Conservation (phyloP, 345 rosid species). For the Reutealis trisperma region DNA sequence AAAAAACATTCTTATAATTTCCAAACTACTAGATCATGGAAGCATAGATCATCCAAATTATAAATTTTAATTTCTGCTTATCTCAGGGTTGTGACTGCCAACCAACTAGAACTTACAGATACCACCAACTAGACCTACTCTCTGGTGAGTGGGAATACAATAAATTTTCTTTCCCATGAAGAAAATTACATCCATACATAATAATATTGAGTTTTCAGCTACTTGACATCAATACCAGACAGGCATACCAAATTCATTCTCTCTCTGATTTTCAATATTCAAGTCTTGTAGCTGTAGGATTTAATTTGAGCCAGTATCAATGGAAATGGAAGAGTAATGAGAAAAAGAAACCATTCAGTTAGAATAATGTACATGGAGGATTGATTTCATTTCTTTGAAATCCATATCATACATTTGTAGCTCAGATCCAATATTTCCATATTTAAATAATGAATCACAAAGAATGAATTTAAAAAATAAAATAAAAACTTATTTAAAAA, state of each 20-base stretch:
- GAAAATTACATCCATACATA: not conserved
- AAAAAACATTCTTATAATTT: too few relatives aligned
- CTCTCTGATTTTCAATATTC: not conserved
- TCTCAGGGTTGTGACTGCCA: not conserved
- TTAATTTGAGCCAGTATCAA: too few relatives aligned
- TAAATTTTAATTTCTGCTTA: too few relatives aligned
- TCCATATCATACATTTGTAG: conserved; percentile 21
- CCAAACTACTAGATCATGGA: too few relatives aligned
- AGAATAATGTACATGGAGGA: conserved; percentile 1
- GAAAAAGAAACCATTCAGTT: not conserved
- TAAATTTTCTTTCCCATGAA: not conserved
- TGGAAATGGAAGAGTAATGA: not conserved
- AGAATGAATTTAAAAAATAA: not conserved
- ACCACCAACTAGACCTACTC: not conserved
- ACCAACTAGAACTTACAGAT: not conserved
- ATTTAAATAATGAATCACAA: conserved; percentile 15
- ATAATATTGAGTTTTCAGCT: not conserved
- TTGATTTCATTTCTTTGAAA: conserved; percentile 1
- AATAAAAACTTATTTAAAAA: not conserved
- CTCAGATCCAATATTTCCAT: conserved; percentile 15
- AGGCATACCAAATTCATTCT: not conserved
- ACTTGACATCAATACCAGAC: not conserved
- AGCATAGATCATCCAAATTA: too few relatives aligned
- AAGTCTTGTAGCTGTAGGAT: too few relatives aligned
- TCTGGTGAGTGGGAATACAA: not conserved